Evolutionary conservation across 768 basidiomycete genomes (phyloP).

Genomic region (Tylopilus cervinicoccineus): DNA sequence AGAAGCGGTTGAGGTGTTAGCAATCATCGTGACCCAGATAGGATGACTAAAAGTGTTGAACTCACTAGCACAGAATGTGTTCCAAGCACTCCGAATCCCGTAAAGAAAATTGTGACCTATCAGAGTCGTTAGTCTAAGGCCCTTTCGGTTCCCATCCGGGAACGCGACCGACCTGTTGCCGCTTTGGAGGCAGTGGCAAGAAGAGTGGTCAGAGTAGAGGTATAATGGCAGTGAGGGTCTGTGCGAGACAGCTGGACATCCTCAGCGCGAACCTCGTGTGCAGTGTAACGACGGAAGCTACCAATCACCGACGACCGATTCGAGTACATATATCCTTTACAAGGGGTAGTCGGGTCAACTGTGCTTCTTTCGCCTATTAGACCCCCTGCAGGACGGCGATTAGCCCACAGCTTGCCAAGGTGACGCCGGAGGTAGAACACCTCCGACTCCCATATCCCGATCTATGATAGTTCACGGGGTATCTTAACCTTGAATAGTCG

Average conservation of each 20-base stretch:
- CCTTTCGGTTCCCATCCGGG: not conserved
- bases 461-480: not conserved
- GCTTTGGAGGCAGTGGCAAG: not conserved
- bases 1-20: not conserved
- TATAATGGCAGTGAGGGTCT: not conserved
- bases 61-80: constrained; percentile 4
- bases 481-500: not conserved
- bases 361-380: constrained; percentile 12
- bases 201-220: not conserved
- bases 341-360: not conserved
- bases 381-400: too few species aligned
- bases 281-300: constrained; percentile 17
- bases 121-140: not conserved
- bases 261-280: not conserved
- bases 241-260: not conserved
- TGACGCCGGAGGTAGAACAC: constrained; percentile 17
- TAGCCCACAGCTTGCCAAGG: too few species aligned
- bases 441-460: constrained; percentile 26
- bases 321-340: constrained; percentile 2
- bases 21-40: not conserved
- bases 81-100: not conserved
- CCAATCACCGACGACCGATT: constrained; percentile 17
- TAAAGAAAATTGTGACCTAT: not conserved
- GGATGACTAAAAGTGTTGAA: not conserved
- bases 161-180: constrained; percentile 8